phyloP scores from a whole-genome alignment of 2,329 filamentous ascomycete species.

The Alternaria conjuncta region DNA sequence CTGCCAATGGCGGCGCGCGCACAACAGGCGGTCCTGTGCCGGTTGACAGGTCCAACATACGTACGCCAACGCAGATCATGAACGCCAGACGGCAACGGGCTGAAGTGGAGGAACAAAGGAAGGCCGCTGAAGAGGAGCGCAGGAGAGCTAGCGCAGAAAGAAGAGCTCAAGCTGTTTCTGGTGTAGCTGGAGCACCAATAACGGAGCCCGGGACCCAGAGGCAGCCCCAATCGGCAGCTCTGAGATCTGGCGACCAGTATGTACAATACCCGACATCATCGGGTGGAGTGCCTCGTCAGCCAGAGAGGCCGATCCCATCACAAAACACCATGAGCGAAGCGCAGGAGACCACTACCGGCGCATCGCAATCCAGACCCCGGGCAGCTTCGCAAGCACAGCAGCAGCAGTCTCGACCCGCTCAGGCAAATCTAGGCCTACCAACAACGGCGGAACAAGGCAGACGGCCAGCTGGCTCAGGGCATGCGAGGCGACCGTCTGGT shows the following conservation, averaged over 20 bases:
- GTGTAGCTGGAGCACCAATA: constrained; percentile 54
- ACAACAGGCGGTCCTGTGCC: constrained; percentile 60
- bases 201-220: constrained; percentile 39
- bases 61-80: constrained; percentile 91
- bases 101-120: constrained; percentile 60
- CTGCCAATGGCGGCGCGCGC: constrained; percentile 64
- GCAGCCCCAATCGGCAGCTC: constrained; percentile 33
- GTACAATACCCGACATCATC: constrained; percentile 33
- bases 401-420: constrained; percentile 38
- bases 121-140: constrained; percentile 59
- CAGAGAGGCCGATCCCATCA: constrained; percentile 35
- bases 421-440: constrained; percentile 31
- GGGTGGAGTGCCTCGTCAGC: constrained; percentile 36
- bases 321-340: constrained; percentile 21
- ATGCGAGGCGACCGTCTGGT: constrained; percentile 42
- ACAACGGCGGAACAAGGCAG: constrained; percentile 34
- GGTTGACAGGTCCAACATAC: constrained; percentile 67
- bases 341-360: constrained; percentile 34
- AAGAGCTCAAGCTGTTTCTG: constrained; percentile 62
- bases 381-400: constrained; percentile 45
- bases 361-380: constrained; percentile 39
- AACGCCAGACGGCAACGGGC: constrained; percentile 79
- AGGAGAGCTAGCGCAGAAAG: constrained; percentile 63
- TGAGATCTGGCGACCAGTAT: constrained; percentile 38
- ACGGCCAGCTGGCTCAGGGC: constrained; percentile 39